These are phyloP conservation scores for Claviceps sp. DNA, from an alignment of 2,329 filamentous ascomycete species.

Conservation along the genomic window DNA sequence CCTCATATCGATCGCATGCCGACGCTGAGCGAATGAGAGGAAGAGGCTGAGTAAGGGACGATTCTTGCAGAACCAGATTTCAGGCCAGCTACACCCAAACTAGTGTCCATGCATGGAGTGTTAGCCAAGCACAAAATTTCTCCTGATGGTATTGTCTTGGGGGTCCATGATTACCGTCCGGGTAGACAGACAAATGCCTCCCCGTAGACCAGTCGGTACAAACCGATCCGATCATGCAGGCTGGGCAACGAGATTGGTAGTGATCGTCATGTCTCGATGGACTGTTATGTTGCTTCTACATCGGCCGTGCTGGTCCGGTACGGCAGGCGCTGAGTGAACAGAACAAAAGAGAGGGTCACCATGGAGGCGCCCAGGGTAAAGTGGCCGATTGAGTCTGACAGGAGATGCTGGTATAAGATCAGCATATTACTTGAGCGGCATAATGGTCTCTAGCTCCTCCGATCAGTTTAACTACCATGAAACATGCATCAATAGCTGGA, in stretches of 20 bases:
- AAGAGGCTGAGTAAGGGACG: neutral
- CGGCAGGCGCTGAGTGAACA: neutral
- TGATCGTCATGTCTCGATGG: neutral
- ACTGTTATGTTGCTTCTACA: neutral
- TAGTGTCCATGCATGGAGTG: neutral
- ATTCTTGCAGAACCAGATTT: neutral
- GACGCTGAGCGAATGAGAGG: neutral
- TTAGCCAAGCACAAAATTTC: neutral
- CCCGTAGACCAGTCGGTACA: neutral
- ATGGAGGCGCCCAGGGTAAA: neutral
- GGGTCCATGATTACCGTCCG: neutral
- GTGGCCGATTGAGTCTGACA: neutral
- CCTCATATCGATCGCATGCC: neutral
- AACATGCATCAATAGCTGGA: neutral
- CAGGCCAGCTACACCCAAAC: neutral
- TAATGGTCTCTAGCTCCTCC: neutral
- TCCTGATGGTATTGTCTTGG: neutral
- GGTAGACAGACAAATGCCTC: neutral
- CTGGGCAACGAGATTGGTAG: neutral
- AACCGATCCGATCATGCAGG: slow-evolving; percentile 1
- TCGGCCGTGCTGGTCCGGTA: neutral
- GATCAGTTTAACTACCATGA: neutral
- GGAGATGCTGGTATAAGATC: neutral
- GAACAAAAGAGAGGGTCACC: neutral
- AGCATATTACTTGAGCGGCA: neutral